Evolutionary conservation across 495 filamentous ascomycete species (phyloP), one percentile per base, ranked within the genome.

Genomic region (Mycothermus thermophilus): DNA sequence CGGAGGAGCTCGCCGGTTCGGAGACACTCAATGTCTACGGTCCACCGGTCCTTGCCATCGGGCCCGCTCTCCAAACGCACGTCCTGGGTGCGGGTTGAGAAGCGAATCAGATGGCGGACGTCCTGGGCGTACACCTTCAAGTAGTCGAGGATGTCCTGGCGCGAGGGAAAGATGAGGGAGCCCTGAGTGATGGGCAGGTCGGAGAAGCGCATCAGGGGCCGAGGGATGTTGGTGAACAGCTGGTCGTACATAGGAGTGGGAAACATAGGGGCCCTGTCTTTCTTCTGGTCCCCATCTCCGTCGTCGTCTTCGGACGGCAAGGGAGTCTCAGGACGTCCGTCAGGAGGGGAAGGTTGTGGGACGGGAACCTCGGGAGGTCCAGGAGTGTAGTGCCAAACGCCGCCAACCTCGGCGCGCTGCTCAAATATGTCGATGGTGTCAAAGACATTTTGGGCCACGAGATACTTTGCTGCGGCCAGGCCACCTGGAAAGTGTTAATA

Each of bases 191-290:
- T 88, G 10, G 62, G 43, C 10, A 72, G 59, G 33, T 92, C 83
- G 8, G 82, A 78, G 51, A 74, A 92, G 4, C 63, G 50, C 88
- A 96, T 95, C 38, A 95, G 48, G 1, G 62, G 59, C 35, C 86
- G 74, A 1, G 87, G 84, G 24, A 94, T 83, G 50, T 96, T 96
- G 25, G 86, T 83, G 42, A 92, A 77, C 18, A 95, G 54, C 20
- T 63, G 50, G 10, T 85, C 76, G 48, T 96, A 94, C 51, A 93
- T 67, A 3, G 88, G 82, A 3, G 80, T 59, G 13, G 62, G 63
- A 73, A 54, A 82, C 51, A 60, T 74, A 70, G 52, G 62, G 2
- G 52, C 35, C n/a, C n/a, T n/a, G n/a, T n/a, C n/a, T n/a, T n/a
- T n/a, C n/a, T n/a, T n/a, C n/a, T n/a, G n/a, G n/a, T n/a, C n/a